phyloP scores from a whole-genome alignment of 495 filamentous ascomycete genomes.

The Penicillium tannophilum region DNA sequence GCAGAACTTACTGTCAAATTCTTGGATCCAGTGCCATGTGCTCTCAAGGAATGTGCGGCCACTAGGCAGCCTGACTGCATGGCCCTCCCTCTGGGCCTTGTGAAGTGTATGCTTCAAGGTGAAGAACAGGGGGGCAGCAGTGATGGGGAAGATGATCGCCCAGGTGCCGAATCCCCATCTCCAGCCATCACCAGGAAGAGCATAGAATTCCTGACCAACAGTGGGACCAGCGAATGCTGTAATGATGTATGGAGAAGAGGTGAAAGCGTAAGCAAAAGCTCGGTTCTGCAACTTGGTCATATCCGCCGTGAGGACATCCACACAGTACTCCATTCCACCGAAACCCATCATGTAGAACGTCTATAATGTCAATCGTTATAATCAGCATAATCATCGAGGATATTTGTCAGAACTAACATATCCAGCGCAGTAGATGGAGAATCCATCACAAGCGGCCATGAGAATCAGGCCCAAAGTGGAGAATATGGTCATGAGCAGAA shows the following conservation, averaged over 20 bases:
- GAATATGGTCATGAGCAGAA: conserved; percentile 44
- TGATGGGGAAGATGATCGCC: conserved; percentile 56
- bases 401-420: conserved; percentile 8
- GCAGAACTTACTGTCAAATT: conserved; percentile 27
- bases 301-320: conserved; percentile 61
- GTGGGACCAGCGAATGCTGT: conserved; percentile 55
- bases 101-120: conserved; percentile 50
- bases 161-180: conserved; percentile 65
- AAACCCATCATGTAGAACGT: conserved; percentile 53
- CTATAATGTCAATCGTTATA: conserved; percentile 11
- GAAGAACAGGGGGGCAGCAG: conserved; percentile 47
- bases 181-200: conserved; percentile 43
- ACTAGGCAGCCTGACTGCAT: conserved; percentile 34
- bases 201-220: conserved; percentile 47
- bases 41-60: conserved; percentile 22
- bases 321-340: conserved; percentile 53
- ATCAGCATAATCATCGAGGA: not conserved
- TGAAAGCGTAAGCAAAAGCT: conserved; percentile 57
- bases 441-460: conserved; percentile 51
- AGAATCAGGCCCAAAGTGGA: conserved; percentile 46
- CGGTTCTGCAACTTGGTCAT: conserved; percentile 59
- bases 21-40: conserved; percentile 20
- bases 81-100: conserved; percentile 49
- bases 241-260: conserved; percentile 60
- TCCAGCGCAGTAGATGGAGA: conserved; percentile 49